These are phyloP conservation scores for Suhomyces coccinellae DNA, from an alignment of 1,139 yeast species.

Conservation along the genomic window DNA sequence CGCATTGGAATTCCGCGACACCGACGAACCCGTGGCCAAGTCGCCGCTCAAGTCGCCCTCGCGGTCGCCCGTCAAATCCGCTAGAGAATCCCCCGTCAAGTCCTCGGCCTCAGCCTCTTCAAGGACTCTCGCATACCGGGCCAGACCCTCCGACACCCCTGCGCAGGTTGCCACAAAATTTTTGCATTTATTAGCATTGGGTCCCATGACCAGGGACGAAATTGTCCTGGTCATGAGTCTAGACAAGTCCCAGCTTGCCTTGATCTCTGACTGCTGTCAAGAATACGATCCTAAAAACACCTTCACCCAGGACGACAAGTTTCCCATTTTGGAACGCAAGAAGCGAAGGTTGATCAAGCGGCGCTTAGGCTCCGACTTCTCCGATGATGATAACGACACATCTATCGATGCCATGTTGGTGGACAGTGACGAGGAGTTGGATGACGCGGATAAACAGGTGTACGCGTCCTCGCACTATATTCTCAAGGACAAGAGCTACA, in stretches of 20 bases:
- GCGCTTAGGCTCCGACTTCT: slow-evolving; percentile 1
- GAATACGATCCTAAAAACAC: slow-evolving; percentile 34
- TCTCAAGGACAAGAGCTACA: slow-evolving; percentile 45
- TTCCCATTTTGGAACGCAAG: slow-evolving; percentile 25
- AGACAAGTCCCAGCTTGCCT: slow-evolving; percentile 7
- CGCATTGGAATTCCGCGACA: slow-evolving; percentile 11
- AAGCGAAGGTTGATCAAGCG: slow-evolving; percentile 11
- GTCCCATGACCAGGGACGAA: slow-evolving; percentile 32
- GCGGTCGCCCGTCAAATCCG: slow-evolving; percentile 1
- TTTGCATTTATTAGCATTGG: slow-evolving; percentile 38
- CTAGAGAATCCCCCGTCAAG: slow-evolving; percentile 1
- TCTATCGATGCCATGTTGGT: slow-evolving; percentile 15
- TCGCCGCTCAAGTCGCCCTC: slow-evolving; percentile 11
- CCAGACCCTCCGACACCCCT: slow-evolving; percentile 23
- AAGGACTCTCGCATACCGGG: slow-evolving; percentile 20
- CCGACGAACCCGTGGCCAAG: slow-evolving; percentile 2
- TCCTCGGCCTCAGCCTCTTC: slow-evolving; percentile 7
- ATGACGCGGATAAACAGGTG: slow-evolving; percentile 9
- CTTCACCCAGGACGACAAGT: slow-evolving; percentile 36
- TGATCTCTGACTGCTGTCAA: slow-evolving; percentile 26
- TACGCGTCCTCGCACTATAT: slow-evolving; percentile 19
- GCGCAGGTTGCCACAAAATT: slow-evolving; percentile 27
- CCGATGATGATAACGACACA: slow-evolving; percentile 12
- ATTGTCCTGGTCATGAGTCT: slow-evolving; percentile 17
- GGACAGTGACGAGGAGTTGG: slow-evolving; percentile 15